phyloP scores from a whole-genome alignment of 371 early-diverging fungal species.

The Mucor circinelloides region DNA sequence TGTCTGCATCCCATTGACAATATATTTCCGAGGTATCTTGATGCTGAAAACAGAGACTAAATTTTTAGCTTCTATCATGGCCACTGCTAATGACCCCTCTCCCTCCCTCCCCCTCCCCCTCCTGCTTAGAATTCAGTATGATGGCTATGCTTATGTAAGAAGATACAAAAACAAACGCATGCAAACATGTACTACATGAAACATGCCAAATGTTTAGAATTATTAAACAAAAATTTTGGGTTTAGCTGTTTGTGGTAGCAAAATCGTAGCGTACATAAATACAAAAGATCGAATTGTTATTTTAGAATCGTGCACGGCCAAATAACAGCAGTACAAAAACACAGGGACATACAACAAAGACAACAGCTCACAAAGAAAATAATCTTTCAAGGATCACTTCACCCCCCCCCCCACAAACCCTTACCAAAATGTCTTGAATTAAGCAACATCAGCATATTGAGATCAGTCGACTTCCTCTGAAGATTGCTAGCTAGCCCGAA shows the following conservation, averaged over 20 bases:
- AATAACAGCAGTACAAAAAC: background rate
- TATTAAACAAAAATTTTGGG: background rate
- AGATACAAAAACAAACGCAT: background rate
- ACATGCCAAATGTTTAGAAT: background rate
- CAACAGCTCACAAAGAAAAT: background rate
- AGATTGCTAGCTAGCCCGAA: too few relatives aligned
- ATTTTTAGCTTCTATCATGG: too few relatives aligned
- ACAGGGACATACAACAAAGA: background rate
- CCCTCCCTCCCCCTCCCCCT: too few relatives aligned
- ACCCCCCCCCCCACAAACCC: too few relatives aligned
- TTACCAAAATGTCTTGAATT: background rate
- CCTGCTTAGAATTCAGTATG: background rate
- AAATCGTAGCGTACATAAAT: background rate
- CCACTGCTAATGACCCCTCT: too few relatives aligned
- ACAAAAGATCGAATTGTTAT: background rate
- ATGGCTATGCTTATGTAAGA: background rate
- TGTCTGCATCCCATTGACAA: background rate
- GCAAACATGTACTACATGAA: background rate
- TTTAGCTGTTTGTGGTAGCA: background rate
- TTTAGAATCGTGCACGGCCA: constrained; percentile 2
- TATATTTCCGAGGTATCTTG: background rate
- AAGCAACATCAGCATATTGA: too few relatives aligned
- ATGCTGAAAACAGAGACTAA: too few relatives aligned
- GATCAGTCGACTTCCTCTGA: too few relatives aligned
- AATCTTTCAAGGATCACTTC: too few relatives aligned